A percentile compares a stretch with the other conserved stretches of the same genome.
These are phyloP conservation scores for Diaporthe citri DNA, from an alignment of 2,329 filamentous ascomycete genomes.

Conservation along the genomic window DNA sequence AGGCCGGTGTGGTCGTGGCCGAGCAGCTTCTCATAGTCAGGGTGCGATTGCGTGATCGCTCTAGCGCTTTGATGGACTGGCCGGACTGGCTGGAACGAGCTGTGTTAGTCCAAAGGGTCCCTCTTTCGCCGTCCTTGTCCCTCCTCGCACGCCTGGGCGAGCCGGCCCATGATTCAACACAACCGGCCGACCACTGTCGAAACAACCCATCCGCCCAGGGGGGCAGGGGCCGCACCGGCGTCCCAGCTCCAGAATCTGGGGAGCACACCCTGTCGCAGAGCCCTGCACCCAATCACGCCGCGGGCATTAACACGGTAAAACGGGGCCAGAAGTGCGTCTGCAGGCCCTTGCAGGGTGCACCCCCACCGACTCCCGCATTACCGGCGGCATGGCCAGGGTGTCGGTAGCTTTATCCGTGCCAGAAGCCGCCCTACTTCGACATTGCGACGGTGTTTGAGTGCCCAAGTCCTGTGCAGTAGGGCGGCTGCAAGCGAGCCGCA, in stretches of 20 bases:
- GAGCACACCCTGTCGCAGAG: slow-evolving; percentile 21
- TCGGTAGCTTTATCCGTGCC: slow-evolving; percentile 17
- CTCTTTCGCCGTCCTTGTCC: neutral
- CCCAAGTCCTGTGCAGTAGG: neutral
- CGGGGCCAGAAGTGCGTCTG: slow-evolving; percentile 20
- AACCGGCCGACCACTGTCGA: slow-evolving; percentile 21
- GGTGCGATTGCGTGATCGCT: slow-evolving; percentile 41
- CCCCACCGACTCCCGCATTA: slow-evolving; percentile 38
- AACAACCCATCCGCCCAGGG: slow-evolving; percentile 23
- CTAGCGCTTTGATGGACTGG: slow-evolving; percentile 35
- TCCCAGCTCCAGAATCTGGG: slow-evolving; percentile 40
- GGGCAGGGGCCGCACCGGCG: slow-evolving; percentile 21
- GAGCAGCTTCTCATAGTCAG: slow-evolving; percentile 33
- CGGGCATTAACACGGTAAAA: slow-evolving; percentile 40
- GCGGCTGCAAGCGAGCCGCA: slow-evolving; percentile 12
- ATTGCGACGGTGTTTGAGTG: neutral
- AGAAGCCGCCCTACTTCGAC: slow-evolving; percentile 4
- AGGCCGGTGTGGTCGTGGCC: slow-evolving; percentile 16
- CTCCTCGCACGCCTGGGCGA: slow-evolving; percentile 7
- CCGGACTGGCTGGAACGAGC: slow-evolving; percentile 27
- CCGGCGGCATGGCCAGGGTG: slow-evolving; percentile 47
- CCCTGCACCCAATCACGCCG: slow-evolving; percentile 29
- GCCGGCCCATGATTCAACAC: slow-evolving; percentile 30
- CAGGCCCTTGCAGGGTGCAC: slow-evolving; percentile 22
- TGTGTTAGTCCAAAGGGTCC: neutral